A percentile compares a stretch with the other conserved stretches of the same genome.
These are phyloP conservation scores for Pseudogymnoascus sp. DNA, from an alignment of 2,329 filamentous ascomycete genomes.

Conservation along the genomic window DNA sequence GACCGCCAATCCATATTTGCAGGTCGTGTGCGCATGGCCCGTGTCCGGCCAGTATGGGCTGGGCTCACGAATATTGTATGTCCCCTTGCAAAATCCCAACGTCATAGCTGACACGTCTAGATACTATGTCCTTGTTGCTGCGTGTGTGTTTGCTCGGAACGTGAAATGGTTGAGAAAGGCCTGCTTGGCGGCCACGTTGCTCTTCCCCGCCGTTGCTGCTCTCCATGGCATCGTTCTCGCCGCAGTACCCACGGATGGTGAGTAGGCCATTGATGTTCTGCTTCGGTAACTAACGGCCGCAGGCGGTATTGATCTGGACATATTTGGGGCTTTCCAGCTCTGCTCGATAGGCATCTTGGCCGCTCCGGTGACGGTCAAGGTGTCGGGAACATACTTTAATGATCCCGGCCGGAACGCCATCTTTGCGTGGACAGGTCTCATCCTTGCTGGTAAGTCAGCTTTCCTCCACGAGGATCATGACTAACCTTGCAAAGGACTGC, in stretches of 20 bases:
- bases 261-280: slow-evolving; percentile 20
- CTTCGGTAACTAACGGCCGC: neutral
- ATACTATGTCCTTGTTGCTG: slow-evolving; percentile 55
- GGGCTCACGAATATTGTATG: slow-evolving; percentile 43
- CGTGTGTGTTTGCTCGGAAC: slow-evolving; percentile 54
- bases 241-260: slow-evolving; percentile 48
- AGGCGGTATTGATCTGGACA: slow-evolving; percentile 59
- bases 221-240: slow-evolving; percentile 55
- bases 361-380: slow-evolving; percentile 51
- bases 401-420: slow-evolving; percentile 56
- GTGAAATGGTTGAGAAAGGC: slow-evolving; percentile 53
- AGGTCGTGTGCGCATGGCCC: slow-evolving; percentile 49
- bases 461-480: slow-evolving; percentile 2
- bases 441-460: slow-evolving; percentile 45
- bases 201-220: slow-evolving; percentile 55
- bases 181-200: slow-evolving; percentile 52
- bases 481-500: slow-evolving; percentile 34
- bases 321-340: slow-evolving; percentile 59
- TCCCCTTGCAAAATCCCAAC: slow-evolving; percentile 12
- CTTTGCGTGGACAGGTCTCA: slow-evolving; percentile 54
- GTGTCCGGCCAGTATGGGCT: slow-evolving; percentile 49
- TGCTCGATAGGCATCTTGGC: slow-evolving; percentile 58
- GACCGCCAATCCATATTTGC: slow-evolving; percentile 22
- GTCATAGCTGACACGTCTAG: slow-evolving; percentile 26
- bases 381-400: slow-evolving; percentile 56